These are phyloP conservation scores for Trichosporon ovoides DNA, from an alignment of 1,284 basidiomycete species.

Conservation along the genomic window DNA sequence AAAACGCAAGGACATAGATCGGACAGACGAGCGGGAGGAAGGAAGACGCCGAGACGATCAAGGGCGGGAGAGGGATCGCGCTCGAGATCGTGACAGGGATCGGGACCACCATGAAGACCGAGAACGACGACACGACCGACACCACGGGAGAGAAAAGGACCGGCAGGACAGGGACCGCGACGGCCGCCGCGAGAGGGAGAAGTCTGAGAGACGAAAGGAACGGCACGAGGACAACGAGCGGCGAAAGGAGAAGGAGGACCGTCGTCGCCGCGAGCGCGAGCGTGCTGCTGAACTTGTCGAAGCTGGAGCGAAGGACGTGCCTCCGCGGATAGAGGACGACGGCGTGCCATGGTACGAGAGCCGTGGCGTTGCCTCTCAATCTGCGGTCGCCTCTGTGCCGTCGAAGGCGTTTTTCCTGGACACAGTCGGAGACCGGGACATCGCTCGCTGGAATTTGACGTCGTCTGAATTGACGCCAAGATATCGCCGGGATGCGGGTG, in stretches of 20 bases:
- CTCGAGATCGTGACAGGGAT: slow-evolving; percentile 1
- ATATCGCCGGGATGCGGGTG: slow-evolving; percentile 30
- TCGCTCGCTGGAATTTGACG: slow-evolving; percentile 20
- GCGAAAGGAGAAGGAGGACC: slow-evolving; percentile 18
- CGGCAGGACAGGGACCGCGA: slow-evolving; percentile 7
- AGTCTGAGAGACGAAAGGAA: neutral
- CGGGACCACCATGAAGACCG: slow-evolving; percentile 5
- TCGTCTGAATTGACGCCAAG: slow-evolving; percentile 18
- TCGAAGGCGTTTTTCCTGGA: slow-evolving; percentile 28
- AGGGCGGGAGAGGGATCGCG: neutral
- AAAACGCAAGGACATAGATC: neutral
- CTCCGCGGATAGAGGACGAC: slow-evolving; percentile 12
- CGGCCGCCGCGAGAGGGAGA: slow-evolving; percentile 10
- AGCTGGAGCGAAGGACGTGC: neutral
- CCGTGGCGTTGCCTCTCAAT: neutral
- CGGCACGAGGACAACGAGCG: slow-evolving; percentile 9
- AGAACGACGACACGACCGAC: slow-evolving; percentile 11
- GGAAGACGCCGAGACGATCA: neutral
- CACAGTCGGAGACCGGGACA: slow-evolving; percentile 35
- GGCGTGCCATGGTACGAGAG: slow-evolving; percentile 35
- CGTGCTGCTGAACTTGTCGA: slow-evolving; percentile 6
- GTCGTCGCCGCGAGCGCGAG: slow-evolving; percentile 11
- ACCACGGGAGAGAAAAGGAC: no score
- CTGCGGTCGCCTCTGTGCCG: slow-evolving; percentile 11
- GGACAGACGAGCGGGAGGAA: neutral